Evolutionary conservation across 805 yeast species (phyloP).

Genomic region (Ogataea populi-albae): DNA sequence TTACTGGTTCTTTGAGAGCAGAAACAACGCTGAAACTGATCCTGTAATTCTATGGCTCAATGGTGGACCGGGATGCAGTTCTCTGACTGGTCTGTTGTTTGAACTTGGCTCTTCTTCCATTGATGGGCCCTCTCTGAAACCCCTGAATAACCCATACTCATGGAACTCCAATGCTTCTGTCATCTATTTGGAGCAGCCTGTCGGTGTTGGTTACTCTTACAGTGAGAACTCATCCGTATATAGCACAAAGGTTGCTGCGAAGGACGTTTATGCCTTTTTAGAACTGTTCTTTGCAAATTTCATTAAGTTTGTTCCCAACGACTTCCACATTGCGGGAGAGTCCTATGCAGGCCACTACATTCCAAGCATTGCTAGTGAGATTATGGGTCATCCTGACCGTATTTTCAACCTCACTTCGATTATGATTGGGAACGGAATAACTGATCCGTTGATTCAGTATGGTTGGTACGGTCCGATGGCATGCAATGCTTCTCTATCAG

Average conservation of each 20-base stretch:
- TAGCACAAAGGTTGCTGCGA: constrained; percentile 77
- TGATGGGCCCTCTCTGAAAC: constrained; percentile 51
- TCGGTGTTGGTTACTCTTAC: constrained; percentile 76
- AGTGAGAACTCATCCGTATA: constrained; percentile 46
- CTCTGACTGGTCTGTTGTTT: constrained; percentile 80
- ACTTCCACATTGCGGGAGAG: constrained; percentile 90
- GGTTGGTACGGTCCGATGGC: constrained; percentile 88
- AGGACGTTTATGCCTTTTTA: constrained; percentile 77
- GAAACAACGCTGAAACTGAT: constrained; percentile 83
- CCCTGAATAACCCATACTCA: constrained; percentile 68
- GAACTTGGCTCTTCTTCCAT: constrained; percentile 83
- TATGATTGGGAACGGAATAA: constrained; percentile 86
- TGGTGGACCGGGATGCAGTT: constrained; percentile 95
- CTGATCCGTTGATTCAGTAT: constrained; percentile 80
- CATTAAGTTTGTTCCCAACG: constrained; percentile 48
- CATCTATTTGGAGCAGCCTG: constrained; percentile 86
- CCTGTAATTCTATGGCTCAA: constrained; percentile 87
- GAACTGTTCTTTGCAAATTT: constrained; percentile 77
- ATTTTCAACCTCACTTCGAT: constrained; percentile 69
- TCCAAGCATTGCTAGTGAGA: constrained; percentile 84
- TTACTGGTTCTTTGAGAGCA: constrained; percentile 78
- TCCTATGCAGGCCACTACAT: constrained; percentile 94
- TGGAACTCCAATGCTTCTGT: constrained; percentile 87
- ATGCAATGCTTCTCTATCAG: constrained; percentile 75
- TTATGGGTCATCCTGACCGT: constrained; percentile 57